These are phyloP conservation scores for Exutisphaerella laricina DNA, from an alignment of 2,329 filamentous ascomycete species.

Conservation along the genomic window DNA sequence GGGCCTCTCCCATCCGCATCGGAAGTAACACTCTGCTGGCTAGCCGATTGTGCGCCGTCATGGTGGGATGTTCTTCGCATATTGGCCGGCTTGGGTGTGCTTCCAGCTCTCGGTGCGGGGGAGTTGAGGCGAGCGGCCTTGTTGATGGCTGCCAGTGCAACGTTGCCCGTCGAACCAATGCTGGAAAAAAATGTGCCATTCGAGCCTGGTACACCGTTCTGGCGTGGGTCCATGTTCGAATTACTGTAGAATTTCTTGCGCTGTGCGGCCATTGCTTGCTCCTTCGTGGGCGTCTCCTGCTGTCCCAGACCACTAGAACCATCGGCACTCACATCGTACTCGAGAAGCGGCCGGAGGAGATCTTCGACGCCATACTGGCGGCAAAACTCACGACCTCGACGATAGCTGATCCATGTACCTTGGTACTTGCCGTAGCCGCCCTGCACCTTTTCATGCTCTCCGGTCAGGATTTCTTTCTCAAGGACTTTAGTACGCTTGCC, in stretches of 20 bases:
- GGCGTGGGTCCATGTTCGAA: conserved; percentile 57
- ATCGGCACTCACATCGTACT: conserved; percentile 74
- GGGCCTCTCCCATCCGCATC: conserved; percentile 39
- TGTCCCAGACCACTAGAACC: conserved; percentile 64
- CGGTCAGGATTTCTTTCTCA: conserved; percentile 94
- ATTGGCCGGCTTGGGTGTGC: conserved; percentile 58
- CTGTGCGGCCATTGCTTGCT: conserved; percentile 92
- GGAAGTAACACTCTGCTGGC: conserved; percentile 66
- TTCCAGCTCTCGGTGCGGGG: conserved; percentile 61
- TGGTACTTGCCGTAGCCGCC: conserved; percentile 99
- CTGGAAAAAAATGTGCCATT: conserved; percentile 95
- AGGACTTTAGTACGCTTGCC: conserved; percentile 96
- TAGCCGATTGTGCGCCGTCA: conserved; percentile 62
- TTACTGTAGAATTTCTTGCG: conserved; percentile 84
- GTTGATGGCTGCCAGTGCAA: conserved; percentile 91
- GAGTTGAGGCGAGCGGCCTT: conserved; percentile 87
- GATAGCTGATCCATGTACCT: conserved; percentile 96
- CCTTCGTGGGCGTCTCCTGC: conserved; percentile 93
- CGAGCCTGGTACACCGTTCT: conserved; percentile 35
- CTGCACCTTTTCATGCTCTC: conserved; percentile 97
- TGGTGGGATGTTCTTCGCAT: conserved; percentile 69
- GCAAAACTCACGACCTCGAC: conserved; percentile 87
- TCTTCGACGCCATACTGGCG: conserved; percentile 72
- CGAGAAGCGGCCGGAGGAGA: conserved; percentile 65
- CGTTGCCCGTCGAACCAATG: conserved; percentile 87